These are phyloP conservation scores for Magnaporthiopsis poae DNA, from an alignment of 2,329 filamentous ascomycete genomes.

Conservation along the genomic window DNA sequence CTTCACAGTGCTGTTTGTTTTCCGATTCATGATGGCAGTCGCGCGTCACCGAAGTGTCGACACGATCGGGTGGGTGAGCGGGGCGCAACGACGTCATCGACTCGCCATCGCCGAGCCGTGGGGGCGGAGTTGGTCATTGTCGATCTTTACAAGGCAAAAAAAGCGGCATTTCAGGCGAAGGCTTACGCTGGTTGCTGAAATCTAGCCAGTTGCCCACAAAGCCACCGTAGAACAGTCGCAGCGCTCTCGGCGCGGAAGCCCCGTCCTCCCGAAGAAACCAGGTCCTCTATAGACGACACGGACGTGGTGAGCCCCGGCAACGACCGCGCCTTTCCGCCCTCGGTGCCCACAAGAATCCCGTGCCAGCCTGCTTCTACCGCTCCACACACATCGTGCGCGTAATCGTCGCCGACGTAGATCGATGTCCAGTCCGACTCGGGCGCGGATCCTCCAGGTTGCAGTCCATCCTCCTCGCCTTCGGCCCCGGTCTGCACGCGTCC, in stretches of 20 bases:
- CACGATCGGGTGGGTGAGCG: neutral
- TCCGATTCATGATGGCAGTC: neutral
- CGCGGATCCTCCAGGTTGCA: neutral
- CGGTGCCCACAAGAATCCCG: slow-evolving; percentile 8
- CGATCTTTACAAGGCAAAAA: neutral
- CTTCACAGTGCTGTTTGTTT: too few species aligned
- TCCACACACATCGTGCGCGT: slow-evolving; percentile 11
- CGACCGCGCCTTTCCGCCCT: neutral
- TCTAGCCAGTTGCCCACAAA: neutral
- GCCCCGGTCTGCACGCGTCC: neutral
- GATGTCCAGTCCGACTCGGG: slow-evolving; percentile 9
- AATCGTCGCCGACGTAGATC: slow-evolving; percentile 15
- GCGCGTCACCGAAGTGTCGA: neutral
- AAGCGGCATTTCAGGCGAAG: neutral
- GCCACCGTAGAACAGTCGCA: neutral
- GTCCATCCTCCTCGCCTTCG: too few species aligned
- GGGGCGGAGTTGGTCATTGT: neutral
- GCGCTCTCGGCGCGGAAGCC: neutral
- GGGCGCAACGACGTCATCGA: neutral
- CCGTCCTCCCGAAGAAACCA: neutral
- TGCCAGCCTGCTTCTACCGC: slow-evolving; percentile 13
- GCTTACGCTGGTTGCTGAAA: too few species aligned
- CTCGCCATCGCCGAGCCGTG: neutral
- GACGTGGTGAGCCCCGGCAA: neutral
- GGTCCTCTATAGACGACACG: neutral